Evolutionary conservation across 768 basidiomycete genomes (phyloP), one percentile per base, ranked within the genome.

Genomic region (Serendipita vermifera): DNA sequence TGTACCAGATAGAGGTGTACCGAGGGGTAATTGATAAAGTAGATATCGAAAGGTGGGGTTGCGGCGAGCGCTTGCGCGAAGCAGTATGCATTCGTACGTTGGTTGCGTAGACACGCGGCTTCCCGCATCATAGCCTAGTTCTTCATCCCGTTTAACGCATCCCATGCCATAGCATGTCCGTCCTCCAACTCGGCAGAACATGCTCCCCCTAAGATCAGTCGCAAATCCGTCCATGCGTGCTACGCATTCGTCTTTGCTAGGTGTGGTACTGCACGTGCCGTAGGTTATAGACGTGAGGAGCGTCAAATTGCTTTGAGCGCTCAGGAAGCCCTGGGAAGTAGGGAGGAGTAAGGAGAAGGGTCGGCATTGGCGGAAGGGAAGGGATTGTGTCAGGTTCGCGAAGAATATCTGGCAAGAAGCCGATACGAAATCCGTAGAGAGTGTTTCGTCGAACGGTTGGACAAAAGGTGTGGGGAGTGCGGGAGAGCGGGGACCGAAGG

Each of bases 191-290:
- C 85, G 76, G 43, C 71, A 66, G 13, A 72, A 64, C 3, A 77
- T 83, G 1, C 72, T 68, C 1, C 65, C 62, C 60, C 74, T 66
- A 13, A 88, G 66, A 31, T 68, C 61, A 0, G 67, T 63, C 2
- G 77, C 75, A 64, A 83, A 85, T 74, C 76, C 78, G 4, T 63
- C 72, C 81, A 92, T 87, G 60, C 83, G 85, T 27, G 69, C 60
- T n/a, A 68, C 61, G 62, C 88, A 92, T 58, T 81, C 74, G 22
- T 68, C 71, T 13, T 69, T 64, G 2, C 66, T 63, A 1, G 67
- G 63, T 14, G 65, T 68, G 5, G 85, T 85, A 61, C 87, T 82
- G 67, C 89, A 92, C 0, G 83, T 87, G 2, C 85, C 85, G 82
- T 85, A 87, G 5, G 89, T 64, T 51, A 87, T 71, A 6, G 71